Percentiles rank a stretch among this genome's conserved stretches.
These are phyloP conservation scores for Colletotrichum sp. DNA, from an alignment of 2,329 filamentous ascomycete species.

Conservation along the genomic window DNA sequence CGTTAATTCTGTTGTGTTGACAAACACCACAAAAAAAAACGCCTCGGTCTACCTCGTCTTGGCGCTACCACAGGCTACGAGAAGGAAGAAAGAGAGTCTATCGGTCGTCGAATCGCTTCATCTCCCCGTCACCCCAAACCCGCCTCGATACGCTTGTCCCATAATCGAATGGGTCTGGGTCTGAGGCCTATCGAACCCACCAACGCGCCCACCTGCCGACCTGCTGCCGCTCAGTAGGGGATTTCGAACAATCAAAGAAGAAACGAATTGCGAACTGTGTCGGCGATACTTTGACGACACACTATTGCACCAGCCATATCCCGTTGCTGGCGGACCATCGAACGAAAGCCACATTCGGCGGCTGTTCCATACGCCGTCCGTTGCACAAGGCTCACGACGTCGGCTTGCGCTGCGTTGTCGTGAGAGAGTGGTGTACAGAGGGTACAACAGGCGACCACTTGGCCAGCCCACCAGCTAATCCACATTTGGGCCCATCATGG, in stretches of 20 bases:
- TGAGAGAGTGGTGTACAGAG: conserved; percentile 17
- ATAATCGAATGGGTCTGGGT: conserved; percentile 20
- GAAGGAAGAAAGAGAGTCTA: background rate
- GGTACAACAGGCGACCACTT: conserved; percentile 24
- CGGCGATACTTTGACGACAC: conserved; percentile 1
- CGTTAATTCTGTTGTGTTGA: conserved; percentile 13
- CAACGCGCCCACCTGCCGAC: conserved; percentile 14
- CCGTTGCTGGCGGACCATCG: background rate
- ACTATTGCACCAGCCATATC: background rate
- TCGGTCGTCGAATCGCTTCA: conserved; percentile 15
- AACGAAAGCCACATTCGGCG: conserved; percentile 9
- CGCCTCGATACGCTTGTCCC: conserved; percentile 16
- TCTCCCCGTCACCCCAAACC: conserved; percentile 13
- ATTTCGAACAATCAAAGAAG: background rate
- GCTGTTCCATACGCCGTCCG: conserved; percentile 7
- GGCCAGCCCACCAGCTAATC: conserved; percentile 36
- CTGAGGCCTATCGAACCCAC: conserved; percentile 18
- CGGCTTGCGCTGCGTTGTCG: conserved; percentile 6
- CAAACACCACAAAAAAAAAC: background rate
- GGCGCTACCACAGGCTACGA: conserved; percentile 7
- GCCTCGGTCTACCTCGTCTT: background rate
- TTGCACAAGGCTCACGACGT: conserved; percentile 8
- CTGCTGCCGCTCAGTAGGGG: conserved; percentile 6
- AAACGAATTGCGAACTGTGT: background rate
- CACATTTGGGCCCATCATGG: conserved; percentile 54